Evolutionary conservation across 192 early-diverging fungal genomes (phyloP).

Genomic region (Backusella australiensis): DNA sequence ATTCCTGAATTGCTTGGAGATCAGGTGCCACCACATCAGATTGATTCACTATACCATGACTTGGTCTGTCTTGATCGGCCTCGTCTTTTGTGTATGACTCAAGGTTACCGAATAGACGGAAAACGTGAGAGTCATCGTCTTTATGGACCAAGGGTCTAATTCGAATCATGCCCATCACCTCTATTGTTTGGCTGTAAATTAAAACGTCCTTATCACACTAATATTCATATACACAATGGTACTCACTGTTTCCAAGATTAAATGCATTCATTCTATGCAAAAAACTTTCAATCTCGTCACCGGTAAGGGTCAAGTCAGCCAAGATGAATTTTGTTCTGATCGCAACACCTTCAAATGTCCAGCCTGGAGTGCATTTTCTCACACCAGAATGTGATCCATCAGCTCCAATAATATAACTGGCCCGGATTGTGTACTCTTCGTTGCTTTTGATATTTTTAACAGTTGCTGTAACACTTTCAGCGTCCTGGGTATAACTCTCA

Average conservation of each 20-base stretch:
- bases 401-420: slow-evolving; percentile 31
- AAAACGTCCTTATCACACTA: background rate
- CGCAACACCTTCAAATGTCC: slow-evolving; percentile 27
- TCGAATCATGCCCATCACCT: slow-evolving; percentile 7
- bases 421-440: background rate
- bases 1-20: slow-evolving; percentile 13
- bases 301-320: slow-evolving; percentile 24
- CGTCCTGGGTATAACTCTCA: slow-evolving; percentile 15
- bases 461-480: slow-evolving; percentile 7
- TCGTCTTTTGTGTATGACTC: background rate
- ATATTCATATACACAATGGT: background rate
- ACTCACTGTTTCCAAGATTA: background rate
- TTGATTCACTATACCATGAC: slow-evolving; percentile 13
- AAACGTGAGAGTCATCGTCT: background rate
- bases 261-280: slow-evolving; percentile 7
- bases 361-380: slow-evolving; percentile 16
- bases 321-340: slow-evolving; percentile 15
- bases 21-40: background rate
- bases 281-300: background rate
- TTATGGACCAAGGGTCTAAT: background rate
- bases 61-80: background rate
- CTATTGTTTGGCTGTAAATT: background rate
- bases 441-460: background rate
- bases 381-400: slow-evolving; percentile 36
- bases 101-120: slow-evolving; percentile 8